Conservation (phyloP, 768 basidiomycete genomes). For the Lentinula sp. region DNA sequence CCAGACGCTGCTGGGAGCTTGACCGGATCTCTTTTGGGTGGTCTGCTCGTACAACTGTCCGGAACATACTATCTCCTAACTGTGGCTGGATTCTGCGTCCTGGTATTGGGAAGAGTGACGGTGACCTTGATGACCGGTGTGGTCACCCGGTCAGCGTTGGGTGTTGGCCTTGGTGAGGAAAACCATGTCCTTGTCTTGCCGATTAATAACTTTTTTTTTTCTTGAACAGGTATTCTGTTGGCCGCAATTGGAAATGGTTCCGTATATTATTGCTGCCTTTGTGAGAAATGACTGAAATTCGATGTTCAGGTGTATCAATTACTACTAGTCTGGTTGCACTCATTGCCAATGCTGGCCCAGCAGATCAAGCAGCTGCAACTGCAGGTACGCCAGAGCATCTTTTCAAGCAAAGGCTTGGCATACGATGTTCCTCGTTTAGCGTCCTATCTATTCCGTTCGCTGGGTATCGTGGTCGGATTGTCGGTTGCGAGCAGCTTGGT, state of each 20-base stretch:
- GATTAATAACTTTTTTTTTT: too few species aligned
- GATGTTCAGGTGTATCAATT: neutral
- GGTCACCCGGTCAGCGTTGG: conserved; percentile 1
- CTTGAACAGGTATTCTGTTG: neutral
- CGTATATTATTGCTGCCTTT: neutral
- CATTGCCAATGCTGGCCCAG: conserved; percentile 26
- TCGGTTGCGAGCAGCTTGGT: neutral
- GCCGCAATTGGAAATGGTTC: conserved; percentile 9
- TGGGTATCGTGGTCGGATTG: neutral
- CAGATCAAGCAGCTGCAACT: conserved; percentile 29
- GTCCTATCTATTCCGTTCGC: neutral
- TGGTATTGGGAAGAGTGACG: conserved; percentile 15
- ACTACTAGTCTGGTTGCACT: conserved; percentile 28
- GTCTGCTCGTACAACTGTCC: conserved; percentile 25
- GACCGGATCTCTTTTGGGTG: conserved; percentile 20
- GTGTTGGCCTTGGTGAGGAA: neutral
- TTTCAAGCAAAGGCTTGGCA: neutral
- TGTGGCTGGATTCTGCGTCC: conserved; percentile 13
- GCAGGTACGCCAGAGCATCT: conserved; percentile 14
- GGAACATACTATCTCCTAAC: conserved; percentile 25
- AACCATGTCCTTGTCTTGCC: neutral
- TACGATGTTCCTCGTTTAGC: neutral
- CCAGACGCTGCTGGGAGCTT: conserved; percentile 22
- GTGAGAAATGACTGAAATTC: neutral
- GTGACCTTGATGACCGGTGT: conserved; percentile 18